Evolutionary conservation across 257 asterid genomes (phyloP).

Genomic region (Henckelia pumila): DNA sequence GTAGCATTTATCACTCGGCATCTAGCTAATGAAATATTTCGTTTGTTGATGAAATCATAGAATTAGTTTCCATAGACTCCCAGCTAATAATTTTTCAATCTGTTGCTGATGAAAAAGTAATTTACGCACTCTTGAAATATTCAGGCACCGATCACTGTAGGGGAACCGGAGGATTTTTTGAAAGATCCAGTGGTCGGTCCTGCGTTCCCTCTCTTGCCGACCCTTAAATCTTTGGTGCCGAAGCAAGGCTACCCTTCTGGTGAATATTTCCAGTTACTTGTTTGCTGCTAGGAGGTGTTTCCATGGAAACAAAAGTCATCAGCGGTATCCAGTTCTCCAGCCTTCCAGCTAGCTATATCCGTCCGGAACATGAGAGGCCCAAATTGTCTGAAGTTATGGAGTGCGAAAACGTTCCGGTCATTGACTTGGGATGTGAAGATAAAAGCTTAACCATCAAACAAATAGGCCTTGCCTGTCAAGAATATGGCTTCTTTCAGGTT

Average conservation of each 20-base stretch:
- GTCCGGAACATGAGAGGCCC: slow-evolving; percentile 54
- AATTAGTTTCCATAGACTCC: neutral
- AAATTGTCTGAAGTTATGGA: slow-evolving; percentile 39
- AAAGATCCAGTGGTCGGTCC: slow-evolving; percentile 19
- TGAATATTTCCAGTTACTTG: neutral
- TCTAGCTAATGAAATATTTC: too few relatives aligned
- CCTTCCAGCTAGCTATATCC: slow-evolving; percentile 48
- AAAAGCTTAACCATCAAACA: slow-evolving; percentile 27
- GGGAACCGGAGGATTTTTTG: slow-evolving; percentile 9
- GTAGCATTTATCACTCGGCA: neutral
- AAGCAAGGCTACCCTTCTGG: neutral
- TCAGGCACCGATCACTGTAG: slow-evolving; percentile 22
- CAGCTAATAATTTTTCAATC: neutral
- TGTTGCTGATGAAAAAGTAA: neutral
- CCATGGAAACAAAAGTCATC: slow-evolving; percentile 48
- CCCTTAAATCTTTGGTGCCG: neutral
- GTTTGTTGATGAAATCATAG: neutral
- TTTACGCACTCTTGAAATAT: slow-evolving; percentile 15
- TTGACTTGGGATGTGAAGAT: slow-evolving; percentile 45
- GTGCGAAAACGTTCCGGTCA: slow-evolving; percentile 39
- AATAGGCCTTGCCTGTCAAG: slow-evolving; percentile 46
- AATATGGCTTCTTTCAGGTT: slow-evolving; percentile 60
- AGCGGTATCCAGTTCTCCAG: slow-evolving; percentile 43
- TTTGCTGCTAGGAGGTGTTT: neutral
- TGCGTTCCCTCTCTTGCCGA: slow-evolving; percentile 4